These are phyloP conservation scores for Knufia petricola DNA, from an alignment of 2,329 filamentous ascomycete genomes.

Conservation along the genomic window DNA sequence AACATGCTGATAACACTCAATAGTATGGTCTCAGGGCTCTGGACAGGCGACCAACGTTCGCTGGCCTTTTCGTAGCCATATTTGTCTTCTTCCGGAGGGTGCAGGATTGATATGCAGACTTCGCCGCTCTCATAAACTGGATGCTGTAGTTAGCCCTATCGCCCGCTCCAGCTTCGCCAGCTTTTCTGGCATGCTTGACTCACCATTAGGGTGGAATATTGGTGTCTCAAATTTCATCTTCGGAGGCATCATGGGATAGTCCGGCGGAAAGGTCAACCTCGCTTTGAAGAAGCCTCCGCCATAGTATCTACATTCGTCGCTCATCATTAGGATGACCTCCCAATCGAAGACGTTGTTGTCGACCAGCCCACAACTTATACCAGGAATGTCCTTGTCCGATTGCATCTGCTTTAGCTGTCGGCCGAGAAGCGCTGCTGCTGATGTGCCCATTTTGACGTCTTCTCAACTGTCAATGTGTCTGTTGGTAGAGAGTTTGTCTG, in stretches of 20 bases:
- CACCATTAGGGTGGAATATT: conserved; percentile 87
- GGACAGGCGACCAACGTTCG: conserved; percentile 91
- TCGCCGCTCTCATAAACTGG: conserved; percentile 73
- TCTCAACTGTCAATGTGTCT: not conserved
- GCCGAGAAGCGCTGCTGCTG: conserved; percentile 62
- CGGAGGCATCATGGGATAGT: conserved; percentile 81
- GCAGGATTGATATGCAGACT: conserved; percentile 94
- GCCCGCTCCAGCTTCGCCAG: too few species aligned
- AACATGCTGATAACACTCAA: conserved; percentile 88
- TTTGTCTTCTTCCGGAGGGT: conserved; percentile 87
- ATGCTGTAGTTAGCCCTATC: too few species aligned
- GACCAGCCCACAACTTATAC: conserved; percentile 84
- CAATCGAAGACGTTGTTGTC: conserved; percentile 88
- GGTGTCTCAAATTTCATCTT: conserved; percentile 78
- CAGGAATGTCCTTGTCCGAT: conserved; percentile 78
- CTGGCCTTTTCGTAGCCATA: conserved; percentile 85
- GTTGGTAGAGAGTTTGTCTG: too few species aligned
- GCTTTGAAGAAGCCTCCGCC: conserved; percentile 91
- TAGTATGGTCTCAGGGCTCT: conserved; percentile 89
- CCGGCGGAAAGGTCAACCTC: conserved; percentile 67
- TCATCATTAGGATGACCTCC: conserved; percentile 99
- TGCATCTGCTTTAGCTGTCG: conserved; percentile 94
- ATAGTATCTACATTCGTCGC: conserved; percentile 85
- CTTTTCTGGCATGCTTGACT: conserved; percentile 16
- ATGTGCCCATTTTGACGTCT: conserved; percentile 31